Evolutionary conservation across 2,329 filamentous ascomycete genomes (phyloP).

Genomic region (Alternaria sp.): DNA sequence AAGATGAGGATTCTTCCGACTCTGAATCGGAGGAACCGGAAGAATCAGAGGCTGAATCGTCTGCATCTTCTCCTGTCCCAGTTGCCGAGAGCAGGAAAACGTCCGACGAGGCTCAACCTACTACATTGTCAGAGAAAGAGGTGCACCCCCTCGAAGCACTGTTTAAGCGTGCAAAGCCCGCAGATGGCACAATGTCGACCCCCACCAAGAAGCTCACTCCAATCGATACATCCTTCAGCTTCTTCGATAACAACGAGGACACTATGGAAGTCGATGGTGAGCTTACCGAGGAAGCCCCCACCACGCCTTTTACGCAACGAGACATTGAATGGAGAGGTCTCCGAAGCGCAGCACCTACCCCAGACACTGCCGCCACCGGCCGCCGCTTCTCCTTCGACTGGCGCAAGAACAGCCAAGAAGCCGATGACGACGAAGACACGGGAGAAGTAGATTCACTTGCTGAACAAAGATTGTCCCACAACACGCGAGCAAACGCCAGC

Average conservation of each 20-base stretch:
- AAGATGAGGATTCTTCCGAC: slow-evolving; percentile 36
- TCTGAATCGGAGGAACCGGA: slow-evolving; percentile 33
- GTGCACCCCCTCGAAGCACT: slow-evolving; percentile 91
- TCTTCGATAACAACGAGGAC: slow-evolving; percentile 69
- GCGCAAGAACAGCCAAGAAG: slow-evolving; percentile 53
- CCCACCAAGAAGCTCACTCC: slow-evolving; percentile 52
- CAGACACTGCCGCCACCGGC: slow-evolving; percentile 84
- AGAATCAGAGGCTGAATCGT: slow-evolving; percentile 25
- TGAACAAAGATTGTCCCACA: slow-evolving; percentile 39
- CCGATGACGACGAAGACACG: slow-evolving; percentile 57
- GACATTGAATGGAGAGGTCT: slow-evolving; percentile 78
- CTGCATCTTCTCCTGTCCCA: slow-evolving; percentile 27
- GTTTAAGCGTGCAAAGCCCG: slow-evolving; percentile 75
- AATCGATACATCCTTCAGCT: slow-evolving; percentile 74
- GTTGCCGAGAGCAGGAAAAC: slow-evolving; percentile 22
- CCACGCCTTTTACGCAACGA: slow-evolving; percentile 82
- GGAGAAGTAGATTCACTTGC: slow-evolving; percentile 26
- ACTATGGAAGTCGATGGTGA: slow-evolving; percentile 51
- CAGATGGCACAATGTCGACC: slow-evolving; percentile 37
- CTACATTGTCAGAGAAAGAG: slow-evolving; percentile 44
- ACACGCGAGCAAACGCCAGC: slow-evolving; percentile 43
- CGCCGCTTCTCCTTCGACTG: slow-evolving; percentile 66
- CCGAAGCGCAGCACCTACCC: slow-evolving; percentile 92
- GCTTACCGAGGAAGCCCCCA: slow-evolving; percentile 58
- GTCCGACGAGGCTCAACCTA: slow-evolving; percentile 25